A percentile compares a stretch with the other conserved stretches of the same genome.
phyloP scores from a whole-genome alignment of 352 stramenopile genomes.

The Thraustotheca clavata region DNA sequence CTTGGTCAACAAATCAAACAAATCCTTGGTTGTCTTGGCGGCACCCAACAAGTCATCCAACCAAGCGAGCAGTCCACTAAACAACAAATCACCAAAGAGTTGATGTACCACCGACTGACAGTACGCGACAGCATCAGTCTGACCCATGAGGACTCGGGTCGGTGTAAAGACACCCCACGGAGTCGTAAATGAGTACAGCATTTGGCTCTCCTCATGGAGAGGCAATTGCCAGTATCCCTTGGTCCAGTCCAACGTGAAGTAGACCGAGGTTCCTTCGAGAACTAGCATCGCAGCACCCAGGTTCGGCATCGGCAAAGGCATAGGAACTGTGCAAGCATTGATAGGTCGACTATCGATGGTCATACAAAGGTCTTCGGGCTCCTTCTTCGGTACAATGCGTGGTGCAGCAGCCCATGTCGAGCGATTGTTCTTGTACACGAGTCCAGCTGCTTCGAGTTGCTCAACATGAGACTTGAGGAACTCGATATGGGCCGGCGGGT shows the following conservation, averaged over 20 bases:
- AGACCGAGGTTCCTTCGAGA: not conserved
- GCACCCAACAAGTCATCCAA: constrained; percentile 25
- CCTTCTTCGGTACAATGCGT: not conserved
- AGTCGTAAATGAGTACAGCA: constrained; percentile 22
- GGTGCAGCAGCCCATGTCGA: constrained; percentile 7
- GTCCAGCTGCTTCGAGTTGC: not conserved
- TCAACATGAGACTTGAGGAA: not conserved
- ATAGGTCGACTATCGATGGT: constrained; percentile 21
- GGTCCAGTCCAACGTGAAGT: constrained; percentile 13
- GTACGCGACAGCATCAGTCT: constrained; percentile 22
- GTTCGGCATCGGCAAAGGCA: constrained; percentile 25
- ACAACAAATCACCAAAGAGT: constrained; percentile 16
- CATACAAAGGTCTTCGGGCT: not conserved
- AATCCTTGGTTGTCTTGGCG: not conserved
- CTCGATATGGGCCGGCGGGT: constrained; percentile 3
- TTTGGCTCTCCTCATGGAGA: constrained; percentile 11
- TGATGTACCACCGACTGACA: constrained; percentile 14
- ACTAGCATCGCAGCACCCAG: constrained; percentile 9
- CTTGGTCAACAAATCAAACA: not conserved
- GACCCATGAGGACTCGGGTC: constrained; percentile 22
- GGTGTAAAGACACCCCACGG: constrained; percentile 2
- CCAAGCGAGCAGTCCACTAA: constrained; percentile 24
- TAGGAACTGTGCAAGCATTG: constrained; percentile 24
- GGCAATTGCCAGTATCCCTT: constrained; percentile 23
- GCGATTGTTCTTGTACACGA: constrained; percentile 9